These are phyloP conservation scores for Lachancea meyersii DNA, from an alignment of 805 yeast species.

Conservation along the genomic window DNA sequence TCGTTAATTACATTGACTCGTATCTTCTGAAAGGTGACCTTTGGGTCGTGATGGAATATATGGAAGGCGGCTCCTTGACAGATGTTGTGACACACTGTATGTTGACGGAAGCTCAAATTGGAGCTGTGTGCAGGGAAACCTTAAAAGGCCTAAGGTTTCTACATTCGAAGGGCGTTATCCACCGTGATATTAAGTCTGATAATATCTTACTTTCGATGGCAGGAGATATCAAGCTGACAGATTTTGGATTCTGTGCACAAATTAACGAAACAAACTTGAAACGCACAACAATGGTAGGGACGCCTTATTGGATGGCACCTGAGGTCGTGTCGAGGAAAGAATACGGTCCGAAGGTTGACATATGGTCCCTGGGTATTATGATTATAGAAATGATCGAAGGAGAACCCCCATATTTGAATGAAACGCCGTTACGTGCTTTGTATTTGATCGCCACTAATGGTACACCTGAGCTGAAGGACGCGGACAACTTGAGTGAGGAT, in stretches of 20 bases:
- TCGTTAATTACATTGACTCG: constrained; percentile 89
- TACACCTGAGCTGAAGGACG: constrained; percentile 87
- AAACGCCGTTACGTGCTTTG: constrained; percentile 88
- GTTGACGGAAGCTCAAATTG: constrained; percentile 91
- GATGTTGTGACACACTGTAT: constrained; percentile 88
- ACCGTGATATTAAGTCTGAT: constrained; percentile 93
- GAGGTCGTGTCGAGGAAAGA: constrained; percentile 93
- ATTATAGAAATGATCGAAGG: constrained; percentile 98
- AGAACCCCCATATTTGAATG: constrained; percentile 96
- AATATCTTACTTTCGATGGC: constrained; percentile 74
- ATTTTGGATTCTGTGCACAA: constrained; percentile 95
- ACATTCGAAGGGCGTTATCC: constrained; percentile 89
- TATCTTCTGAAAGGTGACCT: constrained; percentile 70
- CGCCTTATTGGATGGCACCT: constrained; percentile 99
- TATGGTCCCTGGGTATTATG: constrained; percentile 98
- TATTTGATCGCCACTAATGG: constrained; percentile 95
- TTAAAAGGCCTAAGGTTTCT: constrained; percentile 77
- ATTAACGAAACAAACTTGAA: constrained; percentile 73
- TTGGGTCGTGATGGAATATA: constrained; percentile 98
- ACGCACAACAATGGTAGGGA: constrained; percentile 97
- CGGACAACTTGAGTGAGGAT: constrained; percentile 64
- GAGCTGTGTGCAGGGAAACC: constrained; percentile 90
- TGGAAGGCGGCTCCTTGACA: constrained; percentile 97
- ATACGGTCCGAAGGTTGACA: constrained; percentile 94
- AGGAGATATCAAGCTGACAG: constrained; percentile 91